Percentiles rank a stretch among this genome's conserved stretches.
Evolutionary conservation across 306 rosid genomes (phyloP).

Genomic region (Citrullus amarus): DNA sequence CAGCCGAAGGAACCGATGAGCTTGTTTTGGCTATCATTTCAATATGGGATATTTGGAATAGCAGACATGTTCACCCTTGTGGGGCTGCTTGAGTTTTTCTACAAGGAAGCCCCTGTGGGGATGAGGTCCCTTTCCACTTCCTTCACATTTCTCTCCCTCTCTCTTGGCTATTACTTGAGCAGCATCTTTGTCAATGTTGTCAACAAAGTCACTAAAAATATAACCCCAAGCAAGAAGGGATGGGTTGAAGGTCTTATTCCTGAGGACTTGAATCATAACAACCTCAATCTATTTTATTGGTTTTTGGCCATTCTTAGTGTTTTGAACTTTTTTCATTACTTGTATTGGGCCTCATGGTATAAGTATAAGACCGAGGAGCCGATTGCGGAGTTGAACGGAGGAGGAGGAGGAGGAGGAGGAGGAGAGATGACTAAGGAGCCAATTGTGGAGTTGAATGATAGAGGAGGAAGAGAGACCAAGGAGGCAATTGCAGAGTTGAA

Average conservation of each 20-base stretch:
- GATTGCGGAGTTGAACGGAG: neutral
- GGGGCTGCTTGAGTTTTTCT: conserved; percentile 67
- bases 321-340: conserved; percentile 51
- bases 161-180: conserved; percentile 70
- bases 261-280: conserved; percentile 34
- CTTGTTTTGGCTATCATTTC: conserved; percentile 70
- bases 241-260: conserved; percentile 42
- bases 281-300: conserved; percentile 61
- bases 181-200: conserved; percentile 42
- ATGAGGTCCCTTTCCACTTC: conserved; percentile 81
- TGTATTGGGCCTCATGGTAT: conserved; percentile 57
- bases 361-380: conserved; percentile 52
- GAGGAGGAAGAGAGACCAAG: conserved; percentile 12
- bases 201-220: conserved; percentile 37
- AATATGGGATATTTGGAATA: conserved; percentile 62
- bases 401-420: neutral
- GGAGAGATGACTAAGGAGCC: neutral
- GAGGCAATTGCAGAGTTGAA: conserved; percentile 13
- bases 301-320: conserved; percentile 63
- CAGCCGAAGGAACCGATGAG: conserved; percentile 36
- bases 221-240: conserved; percentile 44
- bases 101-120: conserved; percentile 55
- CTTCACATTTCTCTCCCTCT: conserved; percentile 46
- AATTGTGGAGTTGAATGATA: too few relatives aligned
- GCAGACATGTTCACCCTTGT: conserved; percentile 87